Conservation (phyloP, 2,329 filamentous ascomycete species). For the Acrocalymma vagum region DNA sequence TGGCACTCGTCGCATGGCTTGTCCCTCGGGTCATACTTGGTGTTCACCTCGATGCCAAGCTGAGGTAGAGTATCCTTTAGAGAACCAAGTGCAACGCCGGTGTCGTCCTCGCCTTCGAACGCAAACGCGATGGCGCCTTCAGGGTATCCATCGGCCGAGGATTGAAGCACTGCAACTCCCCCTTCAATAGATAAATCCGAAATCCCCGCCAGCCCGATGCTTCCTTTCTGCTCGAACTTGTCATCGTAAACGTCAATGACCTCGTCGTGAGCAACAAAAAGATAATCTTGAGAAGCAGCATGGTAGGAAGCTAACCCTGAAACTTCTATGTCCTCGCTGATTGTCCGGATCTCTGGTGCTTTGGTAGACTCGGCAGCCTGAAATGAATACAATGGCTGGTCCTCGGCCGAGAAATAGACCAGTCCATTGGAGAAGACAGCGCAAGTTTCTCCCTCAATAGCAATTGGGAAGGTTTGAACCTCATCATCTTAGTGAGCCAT, state of each 20-base stretch:
- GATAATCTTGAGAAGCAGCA: constrained; percentile 22
- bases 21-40: constrained; percentile 23
- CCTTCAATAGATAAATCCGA: constrained; percentile 34
- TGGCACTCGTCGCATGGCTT: constrained; percentile 27
- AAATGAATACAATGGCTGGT: constrained; percentile 37
- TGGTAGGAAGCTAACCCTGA: constrained; percentile 32
- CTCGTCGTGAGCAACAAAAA: constrained; percentile 35
- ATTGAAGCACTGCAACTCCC: constrained; percentile 34
- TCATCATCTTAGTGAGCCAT: constrained; percentile 13
- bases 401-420: constrained; percentile 37
- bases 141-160: constrained; percentile 15
- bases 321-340: constrained; percentile 24
- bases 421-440: constrained; percentile 26
- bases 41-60: constrained; percentile 28
- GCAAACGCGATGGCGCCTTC: constrained; percentile 32
- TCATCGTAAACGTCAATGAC: constrained; percentile 32
- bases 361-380: constrained; percentile 29
- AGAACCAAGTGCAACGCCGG: constrained; percentile 32
- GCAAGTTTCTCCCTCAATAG: constrained; percentile 37
- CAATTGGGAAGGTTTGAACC: constrained; percentile 37
- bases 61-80: constrained; percentile 19
- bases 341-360: constrained; percentile 26
- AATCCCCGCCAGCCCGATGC: constrained; percentile 28
- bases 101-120: constrained; percentile 34
- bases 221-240: constrained; percentile 22